Evolutionary conservation across 2,329 filamentous ascomycete species (phyloP), one percentile per base, ranked within the genome.

Genomic region (Colletotrichum limetticola): DNA sequence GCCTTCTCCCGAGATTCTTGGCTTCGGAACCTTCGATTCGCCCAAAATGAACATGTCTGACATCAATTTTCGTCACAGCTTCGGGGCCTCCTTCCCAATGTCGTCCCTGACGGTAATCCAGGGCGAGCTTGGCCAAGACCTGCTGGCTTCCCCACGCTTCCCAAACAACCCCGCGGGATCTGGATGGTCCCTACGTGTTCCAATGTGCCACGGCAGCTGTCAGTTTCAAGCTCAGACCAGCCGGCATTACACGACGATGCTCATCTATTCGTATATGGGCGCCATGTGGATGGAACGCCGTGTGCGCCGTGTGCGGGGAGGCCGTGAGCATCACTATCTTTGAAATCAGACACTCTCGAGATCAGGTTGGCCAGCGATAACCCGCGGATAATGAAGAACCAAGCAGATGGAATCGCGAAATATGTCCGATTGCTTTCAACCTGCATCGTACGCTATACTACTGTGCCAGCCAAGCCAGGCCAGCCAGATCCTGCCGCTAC

Each of bases 381-480:
- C 32, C n/a, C 22, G n/a, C 49, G 46, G 42, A 52, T 14, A 11
- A 35, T 14, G 28, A 30, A 9, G 24, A 42, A 30, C 32, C 37
- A 53, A 42, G 12, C 22, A 42, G 35, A 22, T 57, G 57, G 49
- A 65, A 73, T 52, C 37, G 71, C 71, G 71, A 73, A 73, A 61
- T 66, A 57, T 73, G 60, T 73, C 71, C 56, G 55, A 66, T 73
- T 61, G 16, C 37, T 30, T 35, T 66, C 46, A 35, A 22, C 60
- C 19, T 60, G 55, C 66, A 59, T 65, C 30, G 53, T 52, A 57
- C 37, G 55, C 37, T 42, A 42, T 42, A 42, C 56, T n/a, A 9
- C 28, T 24, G 57, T n/a, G 22, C 24, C 59, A 11, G 60, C 68
- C 56, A 56, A 57, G 55, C 42, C 42, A 22, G 37, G 9, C 49